phyloP scores from a whole-genome alignment of 495 filamentous ascomycete genomes.

The Xylaria intraflava region DNA sequence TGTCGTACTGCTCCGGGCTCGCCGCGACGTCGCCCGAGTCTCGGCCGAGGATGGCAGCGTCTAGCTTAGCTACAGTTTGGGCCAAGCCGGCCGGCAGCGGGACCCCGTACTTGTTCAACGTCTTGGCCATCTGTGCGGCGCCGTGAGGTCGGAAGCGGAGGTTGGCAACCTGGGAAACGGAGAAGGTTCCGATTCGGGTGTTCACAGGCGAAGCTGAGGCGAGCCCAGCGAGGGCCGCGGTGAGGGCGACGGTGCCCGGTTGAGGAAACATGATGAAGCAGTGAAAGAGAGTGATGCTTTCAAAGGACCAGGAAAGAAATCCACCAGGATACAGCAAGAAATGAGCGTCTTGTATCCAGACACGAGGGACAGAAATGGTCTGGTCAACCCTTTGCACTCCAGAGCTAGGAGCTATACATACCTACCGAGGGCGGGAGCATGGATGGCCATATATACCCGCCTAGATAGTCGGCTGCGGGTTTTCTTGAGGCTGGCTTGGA shows the following conservation, averaged over 20 bases:
- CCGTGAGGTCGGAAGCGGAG: constrained; percentile 44
- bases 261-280: constrained; percentile 18
- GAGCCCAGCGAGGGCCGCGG: constrained; percentile 18
- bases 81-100: constrained; percentile 25
- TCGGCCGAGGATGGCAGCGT: constrained; percentile 17
- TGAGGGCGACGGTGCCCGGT: constrained; percentile 13
- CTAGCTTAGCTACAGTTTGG: constrained; percentile 24
- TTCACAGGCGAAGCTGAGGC: constrained; percentile 15
- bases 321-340: neutral
- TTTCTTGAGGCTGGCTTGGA: too few species aligned
- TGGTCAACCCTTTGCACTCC: too few species aligned
- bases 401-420: too few species aligned
- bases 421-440: too few species aligned
- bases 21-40: constrained; percentile 45
- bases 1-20: constrained; percentile 50
- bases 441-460: too few species aligned
- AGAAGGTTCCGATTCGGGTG: constrained; percentile 17
- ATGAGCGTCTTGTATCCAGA: neutral
- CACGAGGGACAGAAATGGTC: neutral
- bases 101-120: constrained; percentile 53
- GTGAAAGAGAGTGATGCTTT: neutral
- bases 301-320: neutral
- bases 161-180: constrained; percentile 22
- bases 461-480: too few species aligned
- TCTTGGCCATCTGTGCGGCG: constrained; percentile 46